Base-by-base conservation (phyloP, 352 stramenopile species). In the Globisporangium rhizosaccharum region DNA sequence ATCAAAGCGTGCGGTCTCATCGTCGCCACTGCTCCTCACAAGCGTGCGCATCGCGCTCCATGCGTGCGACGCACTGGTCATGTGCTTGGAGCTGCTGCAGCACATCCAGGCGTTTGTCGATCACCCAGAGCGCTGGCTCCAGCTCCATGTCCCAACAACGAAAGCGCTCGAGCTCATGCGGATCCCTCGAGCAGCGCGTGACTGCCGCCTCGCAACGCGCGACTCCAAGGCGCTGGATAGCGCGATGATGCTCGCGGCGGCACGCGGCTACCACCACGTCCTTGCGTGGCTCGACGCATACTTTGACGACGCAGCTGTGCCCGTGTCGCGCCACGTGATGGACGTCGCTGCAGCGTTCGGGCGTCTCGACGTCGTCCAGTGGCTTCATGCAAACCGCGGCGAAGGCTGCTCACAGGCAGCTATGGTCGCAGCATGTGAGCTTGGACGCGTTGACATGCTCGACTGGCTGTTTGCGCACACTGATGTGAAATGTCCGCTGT, bases 361-460 rank as follows among this genome's bases (percentile, higher is more conserved):
- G 0, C 48, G 36, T 20, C 17, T 53, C 9, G 26, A 57, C 7
- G 68, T 79, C 28, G 56, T 76, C 6, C 68, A 73, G 28, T 83
- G 69, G 68, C 65, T 83, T n/a, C 59, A 78, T 33, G 42, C 42
- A 3, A 53, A 79, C 51, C 71, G 68, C 1, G 30, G 62, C 14
- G 73, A 80, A 57, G 63, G 57, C 30, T 80, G 71, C 26, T 63
- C 57, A 6, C 26, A 42, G 30, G 47, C 36, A 1, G 57, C 57
- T 18, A 57, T 57, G 37, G 26, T 57, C 37, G 25, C 5, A 0
- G 57, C 57, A 6, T 51, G 39, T 14, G 37, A 30, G 15, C 36
- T n/a, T 8, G 48, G 57, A 28, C 49, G 41, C 15, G 15, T 53
- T 3, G 57, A 63, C 39, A 7, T 63, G 6, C 25, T 63, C 5